These are phyloP conservation scores for Malus sieversii DNA, from an alignment of 306 rosid species.

Conservation along the genomic window DNA sequence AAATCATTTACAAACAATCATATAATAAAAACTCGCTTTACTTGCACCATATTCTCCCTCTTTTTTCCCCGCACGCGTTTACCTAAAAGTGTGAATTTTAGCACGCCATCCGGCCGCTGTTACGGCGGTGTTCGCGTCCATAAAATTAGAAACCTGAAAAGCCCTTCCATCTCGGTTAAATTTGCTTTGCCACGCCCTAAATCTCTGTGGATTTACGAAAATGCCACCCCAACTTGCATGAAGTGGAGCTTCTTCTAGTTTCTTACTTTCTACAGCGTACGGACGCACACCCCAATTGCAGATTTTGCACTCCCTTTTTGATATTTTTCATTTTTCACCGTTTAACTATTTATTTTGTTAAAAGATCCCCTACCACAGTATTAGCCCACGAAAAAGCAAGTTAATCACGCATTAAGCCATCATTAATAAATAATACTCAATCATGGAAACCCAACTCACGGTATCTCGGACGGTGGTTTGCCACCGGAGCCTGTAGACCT, in stretches of 20 bases:
- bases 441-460: conserved; percentile 62
- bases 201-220: conserved; percentile 27
- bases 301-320: background rate
- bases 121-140: conserved; percentile 41
- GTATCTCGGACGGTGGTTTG: conserved; percentile 50
- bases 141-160: conserved; percentile 8
- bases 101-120: conserved; percentile 73
- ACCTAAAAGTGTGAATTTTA: conserved; percentile 13
- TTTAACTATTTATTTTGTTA: background rate
- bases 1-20: background rate
- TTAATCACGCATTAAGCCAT: conserved; percentile 18
- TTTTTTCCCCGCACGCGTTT: background rate
- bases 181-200: background rate
- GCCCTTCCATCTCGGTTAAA: conserved; percentile 1
- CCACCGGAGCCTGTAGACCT: conserved; percentile 56
- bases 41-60: background rate
- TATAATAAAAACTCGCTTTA: background rate
- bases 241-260: background rate
- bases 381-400: conserved; percentile 8
- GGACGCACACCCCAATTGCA: conserved; percentile 22
- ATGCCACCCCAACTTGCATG: conserved; percentile 31
- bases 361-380: background rate
- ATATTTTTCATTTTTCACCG: background rate
- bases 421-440: background rate
- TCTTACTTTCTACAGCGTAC: conserved; percentile 27